Conservation (phyloP, 352 stramenopile species). For the Phytopythium boreale region DNA sequence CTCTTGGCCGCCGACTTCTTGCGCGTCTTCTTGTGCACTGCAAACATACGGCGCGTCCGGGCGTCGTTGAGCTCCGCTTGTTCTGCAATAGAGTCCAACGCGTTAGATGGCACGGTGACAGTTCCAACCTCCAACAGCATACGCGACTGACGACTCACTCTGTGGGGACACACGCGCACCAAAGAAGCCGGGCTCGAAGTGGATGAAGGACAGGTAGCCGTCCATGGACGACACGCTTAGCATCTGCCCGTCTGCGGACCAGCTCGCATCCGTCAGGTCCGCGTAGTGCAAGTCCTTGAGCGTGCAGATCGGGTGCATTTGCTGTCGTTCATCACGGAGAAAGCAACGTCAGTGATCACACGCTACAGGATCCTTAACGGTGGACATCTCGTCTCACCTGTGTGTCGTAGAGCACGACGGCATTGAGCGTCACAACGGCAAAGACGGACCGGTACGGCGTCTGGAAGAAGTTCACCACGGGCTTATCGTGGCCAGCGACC, state of each 20-base stretch:
- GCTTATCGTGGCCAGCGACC: background rate
- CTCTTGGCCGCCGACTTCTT: conserved; percentile 42
- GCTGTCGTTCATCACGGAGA: conserved; percentile 20
- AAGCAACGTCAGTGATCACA: conserved; percentile 8
- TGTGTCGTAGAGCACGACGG: conserved; percentile 95
- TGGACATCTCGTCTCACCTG: conserved; percentile 36
- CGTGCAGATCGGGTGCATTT: conserved; percentile 83
- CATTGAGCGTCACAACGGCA: conserved; percentile 92
- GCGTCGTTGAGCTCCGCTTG: conserved; percentile 41
- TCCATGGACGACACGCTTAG: conserved; percentile 94
- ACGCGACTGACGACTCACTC: conserved; percentile 6
- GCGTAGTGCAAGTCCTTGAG: conserved; percentile 93
- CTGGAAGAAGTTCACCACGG: conserved; percentile 70
- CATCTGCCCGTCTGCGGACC: conserved; percentile 89
- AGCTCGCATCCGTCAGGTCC: conserved; percentile 92
- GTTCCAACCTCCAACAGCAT: background rate
- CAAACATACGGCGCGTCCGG: conserved; percentile 59
- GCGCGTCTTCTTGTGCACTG: conserved; percentile 50
- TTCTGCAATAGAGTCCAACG: conserved; percentile 21
- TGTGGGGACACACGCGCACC: conserved; percentile 27
- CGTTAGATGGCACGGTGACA: background rate
- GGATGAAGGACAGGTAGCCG: conserved; percentile 94
- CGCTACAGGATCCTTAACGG: background rate
- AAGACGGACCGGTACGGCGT: conserved; percentile 88
- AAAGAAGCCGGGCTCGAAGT: conserved; percentile 89